These are phyloP conservation scores for Pyrenopolyporus hunteri DNA, from an alignment of 495 filamentous ascomycete species.

Conservation along the genomic window DNA sequence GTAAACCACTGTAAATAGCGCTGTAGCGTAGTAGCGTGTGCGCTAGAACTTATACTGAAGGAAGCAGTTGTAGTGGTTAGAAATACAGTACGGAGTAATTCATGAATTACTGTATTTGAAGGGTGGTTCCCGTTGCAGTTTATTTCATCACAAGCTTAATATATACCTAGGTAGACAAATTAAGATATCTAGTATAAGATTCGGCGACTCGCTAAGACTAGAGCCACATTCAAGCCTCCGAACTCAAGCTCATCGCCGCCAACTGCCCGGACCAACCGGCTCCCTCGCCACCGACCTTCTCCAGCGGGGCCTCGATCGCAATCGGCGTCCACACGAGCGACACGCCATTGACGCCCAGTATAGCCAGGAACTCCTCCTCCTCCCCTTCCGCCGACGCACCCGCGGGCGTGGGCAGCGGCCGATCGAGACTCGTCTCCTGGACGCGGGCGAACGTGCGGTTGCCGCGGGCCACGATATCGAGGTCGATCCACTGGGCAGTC, in stretches of 20 bases:
- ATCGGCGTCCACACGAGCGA: conserved; percentile 53
- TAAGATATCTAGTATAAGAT: neutral
- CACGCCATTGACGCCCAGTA: conserved; percentile 52
- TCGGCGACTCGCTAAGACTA: neutral
- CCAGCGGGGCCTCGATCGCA: conserved; percentile 57
- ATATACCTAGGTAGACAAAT: neutral
- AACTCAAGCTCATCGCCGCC: conserved; percentile 37
- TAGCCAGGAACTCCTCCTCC: conserved; percentile 51
- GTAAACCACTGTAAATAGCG: too few relatives aligned
- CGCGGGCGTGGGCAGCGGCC: conserved; percentile 11
- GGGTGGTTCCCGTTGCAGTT: too few relatives aligned
- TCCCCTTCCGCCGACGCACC: conserved; percentile 21
- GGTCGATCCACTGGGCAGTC: conserved; percentile 47
- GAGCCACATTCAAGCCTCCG: conserved; percentile 20
- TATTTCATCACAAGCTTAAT: too few relatives aligned
- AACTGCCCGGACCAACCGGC: conserved; percentile 37
- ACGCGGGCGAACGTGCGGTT: conserved; percentile 50
- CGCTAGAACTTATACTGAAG: too few relatives aligned
- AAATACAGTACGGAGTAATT: too few relatives aligned
- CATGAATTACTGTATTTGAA: too few relatives aligned
- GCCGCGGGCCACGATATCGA: conserved; percentile 49
- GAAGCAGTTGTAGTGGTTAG: too few relatives aligned
- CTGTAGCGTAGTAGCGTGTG: too few relatives aligned
- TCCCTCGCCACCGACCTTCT: conserved; percentile 45
- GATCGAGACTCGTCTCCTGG: conserved; percentile 17